Evolutionary conservation across 768 basidiomycete genomes (phyloP), one percentile per base, ranked within the genome.

Genomic region (Phylloporus sp.): DNA sequence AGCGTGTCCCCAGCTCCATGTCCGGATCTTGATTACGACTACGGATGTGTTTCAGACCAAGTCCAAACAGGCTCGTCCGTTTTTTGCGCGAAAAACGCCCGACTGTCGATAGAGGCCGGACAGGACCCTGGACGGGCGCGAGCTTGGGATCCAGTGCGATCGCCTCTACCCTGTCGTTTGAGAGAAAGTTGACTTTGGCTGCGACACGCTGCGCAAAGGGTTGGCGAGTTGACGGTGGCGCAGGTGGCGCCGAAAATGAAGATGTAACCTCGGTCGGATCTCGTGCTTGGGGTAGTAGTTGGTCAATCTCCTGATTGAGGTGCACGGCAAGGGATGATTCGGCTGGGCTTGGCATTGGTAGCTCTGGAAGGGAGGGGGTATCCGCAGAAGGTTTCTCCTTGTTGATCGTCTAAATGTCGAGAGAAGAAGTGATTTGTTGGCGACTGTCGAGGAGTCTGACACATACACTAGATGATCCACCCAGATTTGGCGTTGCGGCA

Each of bases 141-240:
- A 68, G 66, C 52, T 70, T 68, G 13, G 66, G 68, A 32, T 68
- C 64, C n/a, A 55, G 49, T 4, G 52, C 35, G n/a, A 68, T 68
- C 18, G 63, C 61, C 41, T 64, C 62, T 4, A 41, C 56, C 2
- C 64, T 58, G 42, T 68, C 66, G 28, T 31, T 45, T n/a, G 68
- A 58, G 23, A 68, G 56, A 20, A 49, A 31, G 31, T 53, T 60
- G 53, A 55, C 57, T 27, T 57, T 58, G 47, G 55, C 43, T 15
- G 41, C 54, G 32, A 58, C 24, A 2, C 55, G 58, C 26, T 55
- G 48, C 7, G 55, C 42, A 42, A 59, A 40, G 2, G 54, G 50
- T 26, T 38, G 48, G 2, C 50, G 49, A 16, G 46, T 11, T 6
- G 50, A 38, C 0, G 38, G 20, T 4, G 29, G 18, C 16, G 27